Conservation (phyloP, 2,329 filamentous ascomycete genomes). For the Fonsecaea pedrosoi region DNA sequence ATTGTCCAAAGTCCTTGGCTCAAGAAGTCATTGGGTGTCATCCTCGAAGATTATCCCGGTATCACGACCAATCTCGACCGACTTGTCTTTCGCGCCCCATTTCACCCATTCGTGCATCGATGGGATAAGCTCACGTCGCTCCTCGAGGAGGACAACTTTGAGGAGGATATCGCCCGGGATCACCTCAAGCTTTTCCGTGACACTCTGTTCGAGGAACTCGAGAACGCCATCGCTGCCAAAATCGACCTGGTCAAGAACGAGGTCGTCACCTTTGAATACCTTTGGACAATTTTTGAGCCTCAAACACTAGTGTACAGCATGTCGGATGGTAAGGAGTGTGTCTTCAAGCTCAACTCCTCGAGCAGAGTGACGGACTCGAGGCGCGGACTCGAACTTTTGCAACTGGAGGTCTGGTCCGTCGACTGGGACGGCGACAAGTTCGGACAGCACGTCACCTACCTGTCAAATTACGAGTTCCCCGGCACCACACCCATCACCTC, state of each 20-base stretch:
- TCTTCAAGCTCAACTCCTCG: conserved; percentile 43
- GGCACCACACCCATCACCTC: conserved; percentile 50
- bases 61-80: conserved; percentile 66
- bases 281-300: conserved; percentile 48
- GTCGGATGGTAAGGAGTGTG: conserved; percentile 48
- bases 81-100: conserved; percentile 66
- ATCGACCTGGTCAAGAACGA: conserved; percentile 61
- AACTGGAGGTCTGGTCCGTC: conserved; percentile 38
- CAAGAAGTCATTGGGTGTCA: conserved; percentile 61
- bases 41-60: conserved; percentile 66
- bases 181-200: conserved; percentile 55
- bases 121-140: conserved; percentile 59
- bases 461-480: conserved; percentile 44
- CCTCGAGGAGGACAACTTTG: conserved; percentile 49
- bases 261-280: conserved; percentile 60
- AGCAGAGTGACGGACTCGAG: conserved; percentile 20
- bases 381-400: conserved; percentile 25
- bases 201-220: conserved; percentile 60
- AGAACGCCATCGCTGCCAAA: conserved; percentile 57
- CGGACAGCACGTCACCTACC: conserved; percentile 43
- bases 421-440: conserved; percentile 50
- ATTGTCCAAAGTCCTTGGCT: conserved; percentile 68
- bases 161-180: conserved; percentile 54
- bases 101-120: conserved; percentile 70
- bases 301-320: conserved; percentile 44